Conservation (phyloP, 108 stramenopile genomes). For the Nitzschia palea region DNA sequence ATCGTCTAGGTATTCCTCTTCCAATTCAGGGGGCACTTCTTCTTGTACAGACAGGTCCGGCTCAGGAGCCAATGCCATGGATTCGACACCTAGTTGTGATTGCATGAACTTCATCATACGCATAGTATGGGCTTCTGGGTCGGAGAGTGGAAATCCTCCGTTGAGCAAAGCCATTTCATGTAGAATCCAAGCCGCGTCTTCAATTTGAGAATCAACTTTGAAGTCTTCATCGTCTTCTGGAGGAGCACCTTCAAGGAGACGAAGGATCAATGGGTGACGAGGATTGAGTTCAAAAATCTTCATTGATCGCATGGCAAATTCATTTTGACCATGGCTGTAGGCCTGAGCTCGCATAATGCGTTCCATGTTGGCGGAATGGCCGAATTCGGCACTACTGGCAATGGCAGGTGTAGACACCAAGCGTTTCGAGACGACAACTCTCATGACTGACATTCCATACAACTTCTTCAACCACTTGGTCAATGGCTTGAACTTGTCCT, state of each 20-base stretch:
- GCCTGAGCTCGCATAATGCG: slow-evolving; percentile 98
- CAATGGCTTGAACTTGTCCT: slow-evolving; percentile 92
- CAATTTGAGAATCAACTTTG: slow-evolving; percentile 70
- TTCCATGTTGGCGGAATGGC: slow-evolving; percentile 99
- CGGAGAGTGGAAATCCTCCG: slow-evolving; percentile 91
- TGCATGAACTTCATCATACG: slow-evolving; percentile 88
- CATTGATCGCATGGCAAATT: slow-evolving; percentile 65
- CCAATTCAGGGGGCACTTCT: slow-evolving; percentile 79
- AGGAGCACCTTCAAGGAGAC: slow-evolving; percentile 77
- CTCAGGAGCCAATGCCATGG: slow-evolving; percentile 85
- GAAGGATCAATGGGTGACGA: slow-evolving; percentile 95
- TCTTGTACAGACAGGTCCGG: slow-evolving; percentile 92
- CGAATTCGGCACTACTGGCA: slow-evolving; percentile 90
- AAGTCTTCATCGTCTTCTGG: slow-evolving; percentile 70
- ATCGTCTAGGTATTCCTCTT: slow-evolving; percentile 1
- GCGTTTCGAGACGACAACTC: slow-evolving; percentile 90
- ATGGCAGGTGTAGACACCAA: slow-evolving; percentile 91
- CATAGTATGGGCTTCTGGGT: slow-evolving; percentile 81
- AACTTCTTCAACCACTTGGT: slow-evolving; percentile 95
- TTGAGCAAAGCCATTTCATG: slow-evolving; percentile 95
- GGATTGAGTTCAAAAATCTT: slow-evolving; percentile 99
- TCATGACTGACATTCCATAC: slow-evolving; percentile 82
- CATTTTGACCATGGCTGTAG: slow-evolving; percentile 68
- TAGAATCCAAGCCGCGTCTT: slow-evolving; percentile 94
- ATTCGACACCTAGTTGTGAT: slow-evolving; percentile 73